Base-by-base conservation (phyloP, 495 filamentous ascomycete genomes). In the Chaetomium cochliodes region DNA sequence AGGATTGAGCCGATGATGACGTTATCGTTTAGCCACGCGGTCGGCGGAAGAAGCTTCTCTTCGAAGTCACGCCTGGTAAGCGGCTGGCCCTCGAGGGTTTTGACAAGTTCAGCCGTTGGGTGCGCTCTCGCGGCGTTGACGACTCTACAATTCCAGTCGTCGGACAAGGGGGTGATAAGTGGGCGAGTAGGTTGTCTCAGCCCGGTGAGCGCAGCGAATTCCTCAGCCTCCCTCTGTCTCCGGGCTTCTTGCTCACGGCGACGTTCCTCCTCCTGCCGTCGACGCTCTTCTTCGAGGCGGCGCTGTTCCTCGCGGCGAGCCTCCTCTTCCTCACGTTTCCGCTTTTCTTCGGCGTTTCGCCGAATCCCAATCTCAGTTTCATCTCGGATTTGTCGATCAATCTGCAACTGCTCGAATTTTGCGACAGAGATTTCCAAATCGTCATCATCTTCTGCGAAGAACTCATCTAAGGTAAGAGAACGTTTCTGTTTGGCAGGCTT, bases 1-100 rank as follows among this genome's bases (percentile, higher is more conserved):
- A 79, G 73, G 9, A 94, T 75, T 26, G 88, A 88, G 2, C 84
- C 81, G 65, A 90, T 91, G 69, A 96, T 87, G 22, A 91, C 82
- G 58, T 92, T 88, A 73, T 96, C 92, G 68, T 96, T 94, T 0
- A 97, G 78, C 92, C 92, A 97, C 0, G 76, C 78, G 11, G 72
- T 69, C 2, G 73, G 61, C 16, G 75, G 74, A 20, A 88, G 76
- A 58, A 93, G 61, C 75, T 83, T 77, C 25, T 74, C 74, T 0
- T 57, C 70, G 42, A 96, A 87, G 67, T 93, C 90, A 57, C 80
- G 80, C 5, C 79, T 75, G 22, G 71, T 82, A 11, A 96, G 73
- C 2, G 80, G 74, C 5, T 84, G 82, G 7, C 87, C 88, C 22
- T 83, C 79, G 4, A 79, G 75, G 2, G 80, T 84, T 25, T 68